These are phyloP conservation scores for Vararia minispora DNA, from an alignment of 768 basidiomycete genomes.

Conservation along the genomic window DNA sequence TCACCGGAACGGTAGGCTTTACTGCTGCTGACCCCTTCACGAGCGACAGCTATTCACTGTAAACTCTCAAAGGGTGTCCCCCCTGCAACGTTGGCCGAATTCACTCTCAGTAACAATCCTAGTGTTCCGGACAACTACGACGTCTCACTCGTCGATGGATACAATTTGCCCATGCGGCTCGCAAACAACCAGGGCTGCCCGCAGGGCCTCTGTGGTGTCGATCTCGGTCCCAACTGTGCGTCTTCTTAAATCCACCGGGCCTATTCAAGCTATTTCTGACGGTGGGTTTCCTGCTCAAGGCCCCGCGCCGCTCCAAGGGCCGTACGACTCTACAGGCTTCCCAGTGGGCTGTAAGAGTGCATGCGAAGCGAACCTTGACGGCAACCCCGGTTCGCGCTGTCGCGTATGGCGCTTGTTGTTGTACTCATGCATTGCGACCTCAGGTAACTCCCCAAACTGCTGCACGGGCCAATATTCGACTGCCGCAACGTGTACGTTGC, in stretches of 20 bases:
- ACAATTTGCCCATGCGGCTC: constrained; percentile 50
- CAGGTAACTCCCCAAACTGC: constrained; percentile 23
- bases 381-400: constrained; percentile 16
- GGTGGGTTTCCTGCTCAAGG: constrained; percentile 6
- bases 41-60: too few relatives aligned
- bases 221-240: constrained; percentile 44
- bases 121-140: constrained; percentile 14
- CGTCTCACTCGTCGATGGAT: constrained; percentile 21
- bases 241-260: neutral
- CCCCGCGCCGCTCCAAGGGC: constrained; percentile 19
- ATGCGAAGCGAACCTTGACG: constrained; percentile 21
- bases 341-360: constrained; percentile 23
- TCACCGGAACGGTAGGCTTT: constrained; percentile 42
- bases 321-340: constrained; percentile 21
- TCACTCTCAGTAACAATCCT: constrained; percentile 14
- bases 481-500: constrained; percentile 21
- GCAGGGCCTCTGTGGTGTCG: constrained; percentile 47
- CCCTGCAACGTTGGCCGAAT: constrained; percentile 24
- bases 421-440: neutral
- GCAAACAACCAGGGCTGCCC: constrained; percentile 43
- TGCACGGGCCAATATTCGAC: constrained; percentile 22
- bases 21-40: too few relatives aligned
- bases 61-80: too few relatives aligned
- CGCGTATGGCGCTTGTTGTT: neutral
- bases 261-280: neutral